Percentiles rank a stretch among this genome's conserved stretches.
These are phyloP conservation scores for Clarireedia paspali DNA, from an alignment of 2,329 filamentous ascomycete species.

Conservation along the genomic window DNA sequence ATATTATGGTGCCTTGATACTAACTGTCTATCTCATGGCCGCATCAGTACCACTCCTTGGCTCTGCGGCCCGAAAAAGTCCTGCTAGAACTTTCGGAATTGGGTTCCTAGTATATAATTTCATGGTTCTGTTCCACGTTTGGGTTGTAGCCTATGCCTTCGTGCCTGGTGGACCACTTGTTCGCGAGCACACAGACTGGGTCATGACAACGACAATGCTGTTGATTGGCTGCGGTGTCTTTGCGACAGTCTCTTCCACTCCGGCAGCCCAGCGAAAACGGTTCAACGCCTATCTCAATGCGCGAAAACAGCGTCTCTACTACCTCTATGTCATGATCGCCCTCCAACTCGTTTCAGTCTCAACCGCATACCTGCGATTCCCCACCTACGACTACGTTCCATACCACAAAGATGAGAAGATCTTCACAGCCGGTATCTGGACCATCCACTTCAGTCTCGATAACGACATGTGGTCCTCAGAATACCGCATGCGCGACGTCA, in stretches of 20 bases:
- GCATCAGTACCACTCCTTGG: slow-evolving; percentile 67
- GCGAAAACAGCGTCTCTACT: slow-evolving; percentile 50
- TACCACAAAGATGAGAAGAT: slow-evolving; percentile 84
- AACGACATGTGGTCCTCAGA: slow-evolving; percentile 99
- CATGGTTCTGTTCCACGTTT: slow-evolving; percentile 93
- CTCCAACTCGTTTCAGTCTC: slow-evolving; percentile 76
- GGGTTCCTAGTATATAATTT: slow-evolving; percentile 91
- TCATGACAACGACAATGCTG: slow-evolving; percentile 83
- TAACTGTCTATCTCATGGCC: slow-evolving; percentile 77
- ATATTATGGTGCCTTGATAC: slow-evolving; percentile 71
- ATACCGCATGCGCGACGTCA: slow-evolving; percentile 81
- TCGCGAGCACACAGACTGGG: slow-evolving; percentile 90
- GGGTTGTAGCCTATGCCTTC: slow-evolving; percentile 97
- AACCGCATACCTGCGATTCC: slow-evolving; percentile 84
- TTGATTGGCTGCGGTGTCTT: slow-evolving; percentile 80
- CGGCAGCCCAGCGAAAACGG: slow-evolving; percentile 29
- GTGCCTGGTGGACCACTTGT: slow-evolving; percentile 90
- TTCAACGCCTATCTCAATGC: slow-evolving; percentile 35
- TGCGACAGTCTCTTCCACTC: slow-evolving; percentile 46
- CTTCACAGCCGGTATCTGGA: slow-evolving; percentile 95
- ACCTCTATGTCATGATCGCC: slow-evolving; percentile 61
- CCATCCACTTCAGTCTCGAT: slow-evolving; percentile 94
- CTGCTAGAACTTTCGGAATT: slow-evolving; percentile 74
- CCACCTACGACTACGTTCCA: slow-evolving; percentile 81
- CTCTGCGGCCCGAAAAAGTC: slow-evolving; percentile 68